Evolutionary conservation across 2,329 filamentous ascomycete species (phyloP).

Genomic region (Cladobotryum protrusum): DNA sequence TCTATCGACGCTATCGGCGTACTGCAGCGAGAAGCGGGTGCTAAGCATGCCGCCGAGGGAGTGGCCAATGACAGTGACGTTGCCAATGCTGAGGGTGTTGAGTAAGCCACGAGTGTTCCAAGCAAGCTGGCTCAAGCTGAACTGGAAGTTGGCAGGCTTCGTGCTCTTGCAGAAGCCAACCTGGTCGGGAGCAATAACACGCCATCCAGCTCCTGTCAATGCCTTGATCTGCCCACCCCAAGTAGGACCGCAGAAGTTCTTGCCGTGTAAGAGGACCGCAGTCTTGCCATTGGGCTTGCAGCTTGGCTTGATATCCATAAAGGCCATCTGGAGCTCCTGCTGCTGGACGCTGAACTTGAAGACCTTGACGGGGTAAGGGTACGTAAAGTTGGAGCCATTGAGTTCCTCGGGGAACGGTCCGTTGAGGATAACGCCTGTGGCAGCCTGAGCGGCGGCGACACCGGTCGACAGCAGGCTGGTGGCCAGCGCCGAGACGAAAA

Average conservation of each 20-base stretch:
- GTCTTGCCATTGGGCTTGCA: slow-evolving; percentile 32
- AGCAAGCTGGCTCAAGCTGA: slow-evolving; percentile 45
- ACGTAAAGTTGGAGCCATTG: slow-evolving; percentile 47
- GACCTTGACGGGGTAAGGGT: slow-evolving; percentile 44
- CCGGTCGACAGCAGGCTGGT: slow-evolving; percentile 14
- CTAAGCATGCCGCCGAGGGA: slow-evolving; percentile 51
- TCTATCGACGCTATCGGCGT: slow-evolving; percentile 34
- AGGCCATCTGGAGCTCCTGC: slow-evolving; percentile 47
- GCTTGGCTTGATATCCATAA: slow-evolving; percentile 44
- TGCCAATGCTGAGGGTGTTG: slow-evolving; percentile 34
- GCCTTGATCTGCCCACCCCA: slow-evolving; percentile 42
- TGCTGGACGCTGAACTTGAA: slow-evolving; percentile 43
- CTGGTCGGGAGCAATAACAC: slow-evolving; percentile 48
- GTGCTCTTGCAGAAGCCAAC: slow-evolving; percentile 53
- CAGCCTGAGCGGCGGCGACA: slow-evolving; percentile 16
- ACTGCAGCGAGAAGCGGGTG: slow-evolving; percentile 46
- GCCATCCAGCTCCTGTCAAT: slow-evolving; percentile 39
- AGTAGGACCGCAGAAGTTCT: slow-evolving; percentile 50
- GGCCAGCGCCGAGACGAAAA: slow-evolving; percentile 12
- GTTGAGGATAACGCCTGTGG: slow-evolving; percentile 27
- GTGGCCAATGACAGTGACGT: slow-evolving; percentile 45
- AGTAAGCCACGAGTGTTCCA: slow-evolving; percentile 46
- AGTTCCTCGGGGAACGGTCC: slow-evolving; percentile 35
- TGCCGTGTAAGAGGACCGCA: slow-evolving; percentile 46
- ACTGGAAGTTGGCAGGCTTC: slow-evolving; percentile 46